Percentiles rank a stretch among this genome's conserved stretches.
Evolutionary conservation across 2,329 filamentous ascomycete genomes (phyloP).

Genomic region (Exophiala sp.): DNA sequence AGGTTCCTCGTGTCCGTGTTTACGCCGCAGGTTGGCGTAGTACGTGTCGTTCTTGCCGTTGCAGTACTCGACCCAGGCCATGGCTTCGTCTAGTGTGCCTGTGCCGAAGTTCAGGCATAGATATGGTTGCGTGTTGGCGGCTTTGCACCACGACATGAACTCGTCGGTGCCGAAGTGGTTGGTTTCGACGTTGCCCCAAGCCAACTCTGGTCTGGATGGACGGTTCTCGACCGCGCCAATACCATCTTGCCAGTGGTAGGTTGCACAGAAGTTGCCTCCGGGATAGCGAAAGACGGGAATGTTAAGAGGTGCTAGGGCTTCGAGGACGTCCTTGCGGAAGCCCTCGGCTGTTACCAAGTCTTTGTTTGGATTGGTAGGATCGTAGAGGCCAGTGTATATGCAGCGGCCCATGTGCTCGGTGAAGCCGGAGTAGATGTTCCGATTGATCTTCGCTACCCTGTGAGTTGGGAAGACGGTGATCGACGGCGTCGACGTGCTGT

Average conservation of each 20-base stretch:
- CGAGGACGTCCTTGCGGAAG: conserved; percentile 75
- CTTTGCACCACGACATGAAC: conserved; percentile 76
- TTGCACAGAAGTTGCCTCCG: conserved; percentile 79
- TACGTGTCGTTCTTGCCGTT: conserved; percentile 73
- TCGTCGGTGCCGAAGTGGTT: conserved; percentile 84
- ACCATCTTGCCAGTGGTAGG: conserved; percentile 81
- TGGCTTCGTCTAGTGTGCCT: conserved; percentile 46
- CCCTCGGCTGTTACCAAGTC: conserved; percentile 67
- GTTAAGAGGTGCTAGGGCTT: conserved; percentile 68
- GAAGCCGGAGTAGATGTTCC: conserved; percentile 80
- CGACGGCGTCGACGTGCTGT: conserved; percentile 60
- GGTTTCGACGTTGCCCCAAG: conserved; percentile 68
- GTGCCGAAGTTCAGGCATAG: conserved; percentile 79
- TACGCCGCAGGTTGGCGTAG: conserved; percentile 74
- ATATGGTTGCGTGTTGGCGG: conserved; percentile 72
- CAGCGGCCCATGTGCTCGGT: conserved; percentile 90
- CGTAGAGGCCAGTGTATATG: conserved; percentile 83
- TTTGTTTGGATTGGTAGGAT: conserved; percentile 60
- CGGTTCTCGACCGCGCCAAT: conserved; percentile 69
- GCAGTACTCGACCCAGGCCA: conserved; percentile 80
- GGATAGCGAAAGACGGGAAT: conserved; percentile 70
- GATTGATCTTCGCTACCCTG: conserved; percentile 69
- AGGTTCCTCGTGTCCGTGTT: conserved; percentile 71
- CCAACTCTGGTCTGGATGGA: conserved; percentile 68
- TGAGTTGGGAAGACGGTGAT: conserved; percentile 60